Base-by-base conservation (phyloP, 1,284 basidiomycete genomes). In the Acaromyces ingoldii region DNA sequence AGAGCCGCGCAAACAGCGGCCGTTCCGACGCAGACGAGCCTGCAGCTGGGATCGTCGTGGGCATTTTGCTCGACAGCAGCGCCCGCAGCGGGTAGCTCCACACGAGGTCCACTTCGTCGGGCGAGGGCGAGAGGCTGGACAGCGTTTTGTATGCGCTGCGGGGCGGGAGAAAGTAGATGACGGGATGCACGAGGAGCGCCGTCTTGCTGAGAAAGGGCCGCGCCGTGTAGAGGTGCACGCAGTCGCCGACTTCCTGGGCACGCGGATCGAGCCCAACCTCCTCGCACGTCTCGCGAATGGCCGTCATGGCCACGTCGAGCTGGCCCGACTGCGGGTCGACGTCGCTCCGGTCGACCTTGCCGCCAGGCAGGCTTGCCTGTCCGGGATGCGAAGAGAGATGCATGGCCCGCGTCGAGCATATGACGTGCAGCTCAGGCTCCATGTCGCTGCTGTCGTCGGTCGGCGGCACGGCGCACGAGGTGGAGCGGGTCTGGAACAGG, bases 121-220 rank as follows among this genome's bases (percentile, higher is more conserved):
- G 49, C 7, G n/a, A 45, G 34, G 49, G 13, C 5, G 31, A 28
- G n/a, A 51, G 44, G 15, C 26, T 29, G 10, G 37, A 7, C 29
- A 51, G 6, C 10, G n/a, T 28, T 43, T 37, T 26, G 6, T 21
- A 19, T 2, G 49, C n/a, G 28, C n/a, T 49, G 11, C 10, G 13
- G 6, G 45, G 45, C 3, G 47, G 34, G 17, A 49, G 47, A 10
- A 37, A 26, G 21, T 39, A 49, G 21, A 49, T 21, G 36, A 49
- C 33, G 10, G 47, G 47, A 25, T 34, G 30, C 2, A 49, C 47
- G 17, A 49, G 15, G 6, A 49, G 29, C 4, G 22, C 26, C 0
- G 47, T 40, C 22, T 49, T 49, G 47, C 31, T 37, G 17, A 49
- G 28, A n/a, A 49, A 34, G n/a, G 47, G 47, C 38, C 45, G 17